A percentile compares a stretch with the other conserved stretches of the same genome.
Conservation (phyloP, 2,329 filamentous ascomycete species). For the Diaporthe sp. region DNA sequence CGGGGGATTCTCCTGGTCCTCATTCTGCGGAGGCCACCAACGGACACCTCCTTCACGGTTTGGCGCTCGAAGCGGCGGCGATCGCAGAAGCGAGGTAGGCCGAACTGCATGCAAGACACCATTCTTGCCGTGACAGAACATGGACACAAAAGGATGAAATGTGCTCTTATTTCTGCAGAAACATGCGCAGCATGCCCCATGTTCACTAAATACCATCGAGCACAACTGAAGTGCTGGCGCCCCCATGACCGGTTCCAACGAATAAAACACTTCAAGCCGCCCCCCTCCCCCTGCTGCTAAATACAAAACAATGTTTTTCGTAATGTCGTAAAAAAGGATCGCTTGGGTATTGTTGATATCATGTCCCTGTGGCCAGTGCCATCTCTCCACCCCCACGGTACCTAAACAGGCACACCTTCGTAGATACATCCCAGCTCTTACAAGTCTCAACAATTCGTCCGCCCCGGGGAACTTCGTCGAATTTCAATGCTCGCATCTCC, state of each 20-base stretch:
- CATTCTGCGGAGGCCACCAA: neutral
- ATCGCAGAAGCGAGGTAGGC: neutral
- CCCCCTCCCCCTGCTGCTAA: neutral
- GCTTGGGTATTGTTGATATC: slow-evolving; percentile 37
- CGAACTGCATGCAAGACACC: neutral
- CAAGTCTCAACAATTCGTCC: neutral
- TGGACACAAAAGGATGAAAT: neutral
- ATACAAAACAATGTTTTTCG: slow-evolving; percentile 8
- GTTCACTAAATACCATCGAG: neutral
- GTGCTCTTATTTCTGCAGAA: neutral
- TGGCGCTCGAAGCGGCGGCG: too few relatives aligned
- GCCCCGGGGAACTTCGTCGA: neutral
- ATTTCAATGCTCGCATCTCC: neutral
- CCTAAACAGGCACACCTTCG: neutral
- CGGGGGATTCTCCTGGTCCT: neutral
- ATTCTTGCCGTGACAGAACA: neutral
- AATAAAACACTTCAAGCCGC: neutral
- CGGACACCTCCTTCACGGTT: too few relatives aligned
- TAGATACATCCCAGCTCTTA: slow-evolving; percentile 20
- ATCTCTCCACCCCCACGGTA: neutral
- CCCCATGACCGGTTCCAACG: neutral
- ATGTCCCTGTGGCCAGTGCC: slow-evolving; percentile 10
- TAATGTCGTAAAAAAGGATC: slow-evolving; percentile 31
- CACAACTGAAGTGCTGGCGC: neutral
- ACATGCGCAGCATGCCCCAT: slow-evolving; percentile 10